Conservation (phyloP, 1,139 yeast species). For the Candida sp. region DNA sequence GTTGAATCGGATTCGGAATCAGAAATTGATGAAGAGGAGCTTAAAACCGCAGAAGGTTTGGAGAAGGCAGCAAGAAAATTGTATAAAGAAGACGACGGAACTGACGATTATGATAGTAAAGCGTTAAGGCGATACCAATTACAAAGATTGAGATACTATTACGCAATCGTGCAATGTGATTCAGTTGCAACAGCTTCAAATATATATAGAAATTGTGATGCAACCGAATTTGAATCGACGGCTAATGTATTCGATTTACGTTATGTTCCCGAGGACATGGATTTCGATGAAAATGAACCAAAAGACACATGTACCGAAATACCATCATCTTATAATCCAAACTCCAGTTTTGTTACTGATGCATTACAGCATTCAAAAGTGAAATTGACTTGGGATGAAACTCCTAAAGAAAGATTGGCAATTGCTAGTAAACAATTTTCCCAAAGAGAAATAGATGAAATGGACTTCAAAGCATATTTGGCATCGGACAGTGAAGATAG, state of each 20-base stretch:
- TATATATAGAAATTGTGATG: conserved; percentile 87
- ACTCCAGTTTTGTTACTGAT: conserved; percentile 76
- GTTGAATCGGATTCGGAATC: conserved; percentile 25
- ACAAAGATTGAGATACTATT: conserved; percentile 83
- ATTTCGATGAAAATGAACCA: conserved; percentile 69
- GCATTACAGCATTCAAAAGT: conserved; percentile 94
- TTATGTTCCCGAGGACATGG: conserved; percentile 90
- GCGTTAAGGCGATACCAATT: conserved; percentile 78
- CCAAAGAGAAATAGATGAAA: conserved; percentile 89
- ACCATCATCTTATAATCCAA: conserved; percentile 82
- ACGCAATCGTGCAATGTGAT: conserved; percentile 88
- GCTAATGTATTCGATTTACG: conserved; percentile 93
- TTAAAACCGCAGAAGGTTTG: conserved; percentile 39
- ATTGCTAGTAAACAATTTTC: conserved; percentile 79
- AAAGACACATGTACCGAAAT: conserved; percentile 69
- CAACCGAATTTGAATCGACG: conserved; percentile 93
- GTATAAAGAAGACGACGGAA: conserved; percentile 70
- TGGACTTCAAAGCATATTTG: conserved; percentile 93
- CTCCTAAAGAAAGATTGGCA: conserved; percentile 87
- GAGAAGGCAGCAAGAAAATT: conserved; percentile 60
- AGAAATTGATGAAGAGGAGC: conserved; percentile 48
- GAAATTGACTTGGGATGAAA: conserved; percentile 96
- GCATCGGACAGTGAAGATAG: conserved; percentile 78
- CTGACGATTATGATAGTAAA: conserved; percentile 68
- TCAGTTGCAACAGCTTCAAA: conserved; percentile 65